These are phyloP conservation scores for Chaetoceros muelleri DNA, from an alignment of 108 stramenopile genomes.

Conservation along the genomic window DNA sequence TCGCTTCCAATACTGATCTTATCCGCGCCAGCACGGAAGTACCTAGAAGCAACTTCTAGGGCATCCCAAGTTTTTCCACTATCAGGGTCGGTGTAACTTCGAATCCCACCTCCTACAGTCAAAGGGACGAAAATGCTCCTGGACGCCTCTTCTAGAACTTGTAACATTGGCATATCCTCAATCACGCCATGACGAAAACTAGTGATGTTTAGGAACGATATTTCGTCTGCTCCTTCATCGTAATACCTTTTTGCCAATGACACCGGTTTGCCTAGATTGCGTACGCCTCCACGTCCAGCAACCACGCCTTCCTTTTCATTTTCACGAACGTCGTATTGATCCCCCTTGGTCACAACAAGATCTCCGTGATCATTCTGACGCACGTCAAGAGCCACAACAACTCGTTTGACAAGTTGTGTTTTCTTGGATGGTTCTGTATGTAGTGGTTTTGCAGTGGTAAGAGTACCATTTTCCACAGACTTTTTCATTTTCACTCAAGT, in stretches of 20 bases:
- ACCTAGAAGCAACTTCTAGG: conserved; percentile 91
- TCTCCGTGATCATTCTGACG: conserved; percentile 93
- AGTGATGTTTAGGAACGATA: conserved; percentile 96
- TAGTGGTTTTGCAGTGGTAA: conserved; percentile 39
- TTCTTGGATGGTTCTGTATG: conserved; percentile 24
- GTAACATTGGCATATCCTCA: conserved; percentile 96
- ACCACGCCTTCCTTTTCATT: conserved; percentile 53
- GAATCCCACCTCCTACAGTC: conserved; percentile 97
- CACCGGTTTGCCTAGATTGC: conserved; percentile 97
- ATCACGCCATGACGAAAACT: conserved; percentile 90
- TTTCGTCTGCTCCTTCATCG: conserved; percentile 94
- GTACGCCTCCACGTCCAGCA: conserved; percentile 79
- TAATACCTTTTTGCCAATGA: conserved; percentile 84
- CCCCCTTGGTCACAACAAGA: conserved; percentile 97
- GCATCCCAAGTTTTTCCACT: conserved; percentile 76
- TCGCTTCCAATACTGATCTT: conserved; percentile 95
- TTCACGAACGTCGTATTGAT: conserved; percentile 98
- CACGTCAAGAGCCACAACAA: conserved; percentile 95
- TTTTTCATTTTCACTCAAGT: too few relatives aligned
- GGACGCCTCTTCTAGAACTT: conserved; percentile 87
- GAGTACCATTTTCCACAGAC: conserved; percentile 69
- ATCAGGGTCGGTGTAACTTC: conserved; percentile 80
- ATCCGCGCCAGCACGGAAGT: conserved; percentile 98
- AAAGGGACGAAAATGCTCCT: conserved; percentile 93
- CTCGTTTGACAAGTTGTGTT: conserved; percentile 73